Base-by-base conservation (phyloP, 345 rosid genomes). In the Erucastrum elatum region DNA sequence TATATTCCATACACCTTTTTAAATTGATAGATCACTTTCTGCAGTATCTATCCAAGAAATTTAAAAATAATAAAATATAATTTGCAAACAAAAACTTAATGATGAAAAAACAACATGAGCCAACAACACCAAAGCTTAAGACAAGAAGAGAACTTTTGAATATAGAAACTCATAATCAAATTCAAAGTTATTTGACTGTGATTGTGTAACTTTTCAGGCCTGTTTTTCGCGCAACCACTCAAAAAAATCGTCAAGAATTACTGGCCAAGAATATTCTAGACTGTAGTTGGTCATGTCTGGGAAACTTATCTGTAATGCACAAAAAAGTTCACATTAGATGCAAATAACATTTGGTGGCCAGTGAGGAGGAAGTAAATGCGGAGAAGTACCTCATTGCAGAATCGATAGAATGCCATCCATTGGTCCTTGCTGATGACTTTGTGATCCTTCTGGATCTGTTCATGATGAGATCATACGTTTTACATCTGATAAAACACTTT, bases 251-350 rank as follows among this genome's bases (percentile, higher is more conserved):
- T 95, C 98, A 81, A 95, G 89, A 80, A 95, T 68, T 88, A 91
- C 81, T 3, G 99, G 99, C 99, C 99, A 95, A 7, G 98, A 94
- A n/a, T 88, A 94, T 72, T 86, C 87, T 29, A 94, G 93, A 85
- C 91, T 85, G 44, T 93, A 95, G 77, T 91, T 84, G 65, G 66
- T 51, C 67, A 91, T 79, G 69, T 90, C 96, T 2, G 99, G 98
- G 88, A 95, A 93, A 81, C 90, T 89, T 79, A 93, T 95, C 98
- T 95, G 96, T 74, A 71, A 55, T 51, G 56, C 56, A 78, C 74
- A 56, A 80, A 78, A 41, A 6, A 65, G 80, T 61, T 17, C 37
- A 78, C 75, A 16, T 64, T 44, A 60, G 49, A 68, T 29, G 33
- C 27, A 70, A 70, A 70, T 21, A 33, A 35, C 7, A 16, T 4